Base-by-base conservation (phyloP, 148 eudicot genomes). In the Agrostemma githago region DNA sequence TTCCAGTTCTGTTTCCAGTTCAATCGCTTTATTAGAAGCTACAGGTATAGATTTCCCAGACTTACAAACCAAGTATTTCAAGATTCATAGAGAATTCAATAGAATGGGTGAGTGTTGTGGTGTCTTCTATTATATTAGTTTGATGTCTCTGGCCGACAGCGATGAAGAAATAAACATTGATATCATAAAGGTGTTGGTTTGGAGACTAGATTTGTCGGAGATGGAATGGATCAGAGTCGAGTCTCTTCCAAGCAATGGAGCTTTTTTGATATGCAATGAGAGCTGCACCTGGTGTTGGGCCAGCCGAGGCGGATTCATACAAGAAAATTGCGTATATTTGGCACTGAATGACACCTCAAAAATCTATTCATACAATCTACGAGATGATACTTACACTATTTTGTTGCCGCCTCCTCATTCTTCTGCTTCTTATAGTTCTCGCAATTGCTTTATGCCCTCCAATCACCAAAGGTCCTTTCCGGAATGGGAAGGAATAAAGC, bases 241-340 rank as follows among this genome's bases (percentile, higher is more conserved):
- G 20, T 12, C 15, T 41, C 57, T 76, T 26, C 34, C 34, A 66
- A 20, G 8, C 3, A 72, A 44, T 60, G 43, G 72, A 4, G 72
- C 72, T 12, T 76, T 76, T 26, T 76, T 76, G 10, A 1, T 67
- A 0, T 20, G 66, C 20, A 3, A 0, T 6, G 4, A 3, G 2
- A 1, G 66, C 57, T 40, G 26, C 34, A 67, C 66, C 1, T 76
- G 78, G 66, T 68, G 59, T 5, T 46, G 68, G 34, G 60, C 43
- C 2, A 34, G 26, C 34, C 42, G 0, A 37, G 68, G 73, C 43
- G 44, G 61, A 19, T 61, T 8, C 10, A 38, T 75, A 6, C 17
- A 53, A 57, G 54, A 43, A 6, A 75, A 75, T 41, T 66, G 72
- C 48, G 44, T 76, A 11, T 76, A 76, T 57, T 16, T 63, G 8